Conservation (phyloP, 2,329 filamentous ascomycete species). For the Colletotrichum godetiae region DNA sequence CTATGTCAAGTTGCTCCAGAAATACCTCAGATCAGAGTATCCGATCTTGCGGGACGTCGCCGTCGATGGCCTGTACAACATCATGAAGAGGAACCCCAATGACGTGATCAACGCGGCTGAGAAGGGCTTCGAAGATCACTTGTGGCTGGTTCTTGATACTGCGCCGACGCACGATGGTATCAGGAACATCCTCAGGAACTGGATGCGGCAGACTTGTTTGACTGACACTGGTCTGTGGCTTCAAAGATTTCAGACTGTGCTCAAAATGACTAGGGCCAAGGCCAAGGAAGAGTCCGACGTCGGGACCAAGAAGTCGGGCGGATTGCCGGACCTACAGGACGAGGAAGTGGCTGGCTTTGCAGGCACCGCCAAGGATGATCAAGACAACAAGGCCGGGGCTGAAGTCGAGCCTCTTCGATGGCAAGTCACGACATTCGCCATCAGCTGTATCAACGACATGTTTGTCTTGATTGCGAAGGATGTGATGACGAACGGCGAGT, state of each 20-base stretch:
- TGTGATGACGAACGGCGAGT: constrained; percentile 80
- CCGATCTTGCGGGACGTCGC: constrained; percentile 81
- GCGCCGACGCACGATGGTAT: constrained; percentile 81
- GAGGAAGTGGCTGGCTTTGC: constrained; percentile 98
- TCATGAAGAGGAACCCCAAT: constrained; percentile 92
- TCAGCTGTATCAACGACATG: constrained; percentile 87
- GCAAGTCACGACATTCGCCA: constrained; percentile 95
- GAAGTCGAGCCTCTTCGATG: constrained; percentile 92
- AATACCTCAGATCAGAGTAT: constrained; percentile 77
- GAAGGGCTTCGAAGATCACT: constrained; percentile 84
- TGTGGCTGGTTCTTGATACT: constrained; percentile 90
- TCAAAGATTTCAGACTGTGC: constrained; percentile 85
- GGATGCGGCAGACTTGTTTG: constrained; percentile 91
- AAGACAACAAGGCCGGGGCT: constrained; percentile 58
- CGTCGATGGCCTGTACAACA: constrained; percentile 88
- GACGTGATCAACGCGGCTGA: constrained; percentile 83
- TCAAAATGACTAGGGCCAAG: constrained; percentile 86
- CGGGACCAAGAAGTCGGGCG: constrained; percentile 55
- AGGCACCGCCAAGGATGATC: constrained; percentile 65
- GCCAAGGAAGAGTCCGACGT: constrained; percentile 62
- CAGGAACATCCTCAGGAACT: constrained; percentile 89
- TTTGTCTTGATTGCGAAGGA: constrained; percentile 84
- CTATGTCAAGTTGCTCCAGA: constrained; percentile 87
- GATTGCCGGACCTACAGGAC: constrained; percentile 85
- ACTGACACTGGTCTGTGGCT: constrained; percentile 87